These are phyloP conservation scores for Pseudogymnoascus sp. DNA, from an alignment of 2,329 filamentous ascomycete species.

Conservation along the genomic window DNA sequence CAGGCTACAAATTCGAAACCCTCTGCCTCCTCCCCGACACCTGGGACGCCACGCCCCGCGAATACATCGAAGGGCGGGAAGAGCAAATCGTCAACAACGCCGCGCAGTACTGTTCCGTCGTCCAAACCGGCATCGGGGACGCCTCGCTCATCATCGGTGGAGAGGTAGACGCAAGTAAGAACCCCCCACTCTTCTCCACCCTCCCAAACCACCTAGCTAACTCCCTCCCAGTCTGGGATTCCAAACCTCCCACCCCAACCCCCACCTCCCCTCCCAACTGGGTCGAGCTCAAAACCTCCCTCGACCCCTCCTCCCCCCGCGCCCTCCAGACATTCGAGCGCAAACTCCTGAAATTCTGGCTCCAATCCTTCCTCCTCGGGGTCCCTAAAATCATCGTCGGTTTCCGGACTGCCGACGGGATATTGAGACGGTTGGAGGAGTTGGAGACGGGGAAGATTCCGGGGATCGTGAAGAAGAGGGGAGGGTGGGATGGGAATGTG, in stretches of 20 bases:
- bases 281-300: slow-evolving; percentile 92
- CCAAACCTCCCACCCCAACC: slow-evolving; percentile 61
- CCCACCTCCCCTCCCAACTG: slow-evolving; percentile 66
- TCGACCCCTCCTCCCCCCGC: slow-evolving; percentile 56
- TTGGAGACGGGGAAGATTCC: slow-evolving; percentile 75
- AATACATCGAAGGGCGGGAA: slow-evolving; percentile 70
- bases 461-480: slow-evolving; percentile 57
- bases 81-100: slow-evolving; percentile 72
- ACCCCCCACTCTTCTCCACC: slow-evolving; percentile 22
- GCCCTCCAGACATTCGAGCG: slow-evolving; percentile 73
- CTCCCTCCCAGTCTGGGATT: too few relatives aligned
- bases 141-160: slow-evolving; percentile 72
- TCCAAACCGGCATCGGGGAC: slow-evolving; percentile 76
- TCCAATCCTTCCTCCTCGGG: slow-evolving; percentile 87
- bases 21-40: slow-evolving; percentile 65
- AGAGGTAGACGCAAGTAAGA: slow-evolving; percentile 80
- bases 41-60: slow-evolving; percentile 64
- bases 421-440: slow-evolving; percentile 65
- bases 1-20: slow-evolving; percentile 95
- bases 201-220: too few relatives aligned
- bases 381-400: slow-evolving; percentile 89
- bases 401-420: slow-evolving; percentile 66
- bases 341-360: slow-evolving; percentile 93
- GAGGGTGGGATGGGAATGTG: slow-evolving; percentile 82
- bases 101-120: slow-evolving; percentile 91